Percentiles rank a stretch among this genome's conserved stretches.
Conservation (phyloP, 2,329 filamentous ascomycete genomes). For the Fusarium tuaranense region DNA sequence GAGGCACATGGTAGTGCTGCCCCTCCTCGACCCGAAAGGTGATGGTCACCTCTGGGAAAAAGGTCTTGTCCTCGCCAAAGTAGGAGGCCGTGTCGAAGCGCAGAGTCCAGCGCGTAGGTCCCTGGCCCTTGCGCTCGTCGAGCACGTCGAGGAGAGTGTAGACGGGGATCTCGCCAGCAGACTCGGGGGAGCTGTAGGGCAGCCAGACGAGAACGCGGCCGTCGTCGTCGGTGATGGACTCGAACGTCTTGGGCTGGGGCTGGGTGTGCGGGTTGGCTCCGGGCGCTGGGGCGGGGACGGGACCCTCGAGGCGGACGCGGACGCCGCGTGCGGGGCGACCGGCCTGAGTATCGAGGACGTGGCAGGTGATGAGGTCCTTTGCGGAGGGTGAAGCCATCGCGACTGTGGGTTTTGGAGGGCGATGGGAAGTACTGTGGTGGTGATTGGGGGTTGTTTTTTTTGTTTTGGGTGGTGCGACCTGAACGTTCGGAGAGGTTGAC, state of each 20-base stretch:
- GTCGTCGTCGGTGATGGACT: slow-evolving; percentile 79
- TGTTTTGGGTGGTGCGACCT: background rate
- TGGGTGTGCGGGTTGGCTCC: slow-evolving; percentile 38
- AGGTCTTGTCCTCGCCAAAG: slow-evolving; percentile 72
- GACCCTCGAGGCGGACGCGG: slow-evolving; percentile 72
- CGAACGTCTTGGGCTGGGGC: slow-evolving; percentile 63
- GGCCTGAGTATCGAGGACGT: slow-evolving; percentile 84
- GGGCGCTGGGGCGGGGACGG: slow-evolving; percentile 44
- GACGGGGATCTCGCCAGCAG: slow-evolving; percentile 67
- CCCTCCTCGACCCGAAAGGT: slow-evolving; percentile 64
- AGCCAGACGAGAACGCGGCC: slow-evolving; percentile 80
- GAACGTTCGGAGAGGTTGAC: slow-evolving; percentile 23
- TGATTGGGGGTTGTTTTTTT: slow-evolving; percentile 6
- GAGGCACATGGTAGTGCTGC: slow-evolving; percentile 83
- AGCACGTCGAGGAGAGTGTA: slow-evolving; percentile 70
- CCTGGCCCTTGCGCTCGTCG: slow-evolving; percentile 53
- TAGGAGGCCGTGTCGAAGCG: slow-evolving; percentile 79
- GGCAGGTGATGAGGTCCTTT: slow-evolving; percentile 83
- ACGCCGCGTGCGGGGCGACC: slow-evolving; percentile 77
- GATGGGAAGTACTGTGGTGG: background rate
- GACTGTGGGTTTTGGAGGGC: slow-evolving; percentile 8
- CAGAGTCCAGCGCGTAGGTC: slow-evolving; percentile 72
- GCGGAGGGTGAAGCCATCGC: slow-evolving; percentile 36
- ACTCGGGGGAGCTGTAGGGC: slow-evolving; percentile 63
- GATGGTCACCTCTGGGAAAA: slow-evolving; percentile 71